phyloP scores from a whole-genome alignment of 441 rosid genomes.

The Jatropha multifida region DNA sequence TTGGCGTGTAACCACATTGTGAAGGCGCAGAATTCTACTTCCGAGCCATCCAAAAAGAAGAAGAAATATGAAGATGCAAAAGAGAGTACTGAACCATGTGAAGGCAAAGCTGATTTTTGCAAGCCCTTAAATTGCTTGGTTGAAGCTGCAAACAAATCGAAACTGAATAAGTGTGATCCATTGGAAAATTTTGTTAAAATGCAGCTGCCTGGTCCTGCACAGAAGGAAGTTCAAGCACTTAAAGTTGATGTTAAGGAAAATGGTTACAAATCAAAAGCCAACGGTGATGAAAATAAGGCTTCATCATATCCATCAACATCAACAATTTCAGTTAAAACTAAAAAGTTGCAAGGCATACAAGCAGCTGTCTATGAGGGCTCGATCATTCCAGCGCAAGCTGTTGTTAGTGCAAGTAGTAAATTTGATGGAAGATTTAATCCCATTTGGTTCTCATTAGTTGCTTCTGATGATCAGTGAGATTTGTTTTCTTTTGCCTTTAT shows the following conservation, averaged over 20 bases:
- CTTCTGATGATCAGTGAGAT: constrained; percentile 59
- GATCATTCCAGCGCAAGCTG: constrained; percentile 33
- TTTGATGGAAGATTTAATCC: constrained; percentile 41
- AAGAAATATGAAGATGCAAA: constrained; percentile 24
- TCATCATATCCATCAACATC: constrained; percentile 21
- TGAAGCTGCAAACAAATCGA: constrained; percentile 55
- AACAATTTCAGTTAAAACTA: constrained; percentile 39
- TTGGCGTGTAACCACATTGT: constrained; percentile 5
- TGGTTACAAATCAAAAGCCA: constrained; percentile 28
- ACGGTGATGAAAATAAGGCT: constrained; percentile 33
- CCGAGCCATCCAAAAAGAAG: constrained; percentile 25
- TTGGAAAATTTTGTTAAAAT: constrained; percentile 27
- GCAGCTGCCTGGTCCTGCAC: constrained; percentile 23
- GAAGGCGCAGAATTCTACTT: constrained; percentile 29
- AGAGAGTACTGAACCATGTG: constrained; percentile 32
- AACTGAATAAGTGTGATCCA: constrained; percentile 38
- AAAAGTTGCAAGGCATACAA: constrained; percentile 33
- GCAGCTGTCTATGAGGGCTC: constrained; percentile 30
- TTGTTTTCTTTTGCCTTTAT: not conserved
- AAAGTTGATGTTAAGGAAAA: constrained; percentile 37
- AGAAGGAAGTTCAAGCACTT: constrained; percentile 21
- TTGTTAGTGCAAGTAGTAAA: constrained; percentile 38
- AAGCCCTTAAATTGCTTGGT: constrained; percentile 56
- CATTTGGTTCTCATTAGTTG: constrained; percentile 64
- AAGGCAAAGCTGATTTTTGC: constrained; percentile 47